Conservation (phyloP, 305 asterid genomes). For the Fraxinus xanthoxyloides region DNA sequence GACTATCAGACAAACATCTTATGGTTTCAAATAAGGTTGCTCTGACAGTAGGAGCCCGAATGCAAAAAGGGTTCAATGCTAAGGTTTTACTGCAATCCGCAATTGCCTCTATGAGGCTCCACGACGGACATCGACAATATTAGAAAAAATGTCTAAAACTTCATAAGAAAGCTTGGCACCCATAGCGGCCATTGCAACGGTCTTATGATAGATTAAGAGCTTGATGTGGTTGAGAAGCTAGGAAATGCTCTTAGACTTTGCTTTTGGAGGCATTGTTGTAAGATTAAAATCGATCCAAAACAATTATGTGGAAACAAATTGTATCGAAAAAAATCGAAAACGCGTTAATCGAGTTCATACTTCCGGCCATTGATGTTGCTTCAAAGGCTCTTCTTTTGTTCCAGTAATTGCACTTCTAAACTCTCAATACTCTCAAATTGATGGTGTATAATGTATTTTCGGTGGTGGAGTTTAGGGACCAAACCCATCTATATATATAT, state of each 20-base stretch:
- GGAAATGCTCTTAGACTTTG: slow-evolving; percentile 65
- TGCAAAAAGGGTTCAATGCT: slow-evolving; percentile 75
- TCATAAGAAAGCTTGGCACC: slow-evolving; percentile 78
- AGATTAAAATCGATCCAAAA: too few relatives aligned
- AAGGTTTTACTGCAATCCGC: slow-evolving; percentile 82
- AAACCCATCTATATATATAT: too few relatives aligned
- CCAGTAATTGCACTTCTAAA: too few relatives aligned
- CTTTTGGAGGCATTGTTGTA: slow-evolving; percentile 42
- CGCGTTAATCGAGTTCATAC: too few relatives aligned
- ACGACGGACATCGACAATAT: slow-evolving; percentile 84
- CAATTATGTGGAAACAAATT: too few relatives aligned
- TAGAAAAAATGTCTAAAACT: slow-evolving; percentile 79
- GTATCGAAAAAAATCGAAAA: too few relatives aligned
- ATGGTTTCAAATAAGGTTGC: slow-evolving; percentile 69
- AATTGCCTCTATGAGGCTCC: slow-evolving; percentile 78
- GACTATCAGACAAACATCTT: slow-evolving; percentile 72
- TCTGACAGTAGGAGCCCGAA: slow-evolving; percentile 62
- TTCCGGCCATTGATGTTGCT: too few relatives aligned
- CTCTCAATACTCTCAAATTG: too few relatives aligned
- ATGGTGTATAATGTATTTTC: too few relatives aligned
- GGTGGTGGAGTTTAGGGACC: too few relatives aligned
- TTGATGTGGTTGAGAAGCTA: slow-evolving; percentile 76
- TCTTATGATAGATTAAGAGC: slow-evolving; percentile 72
- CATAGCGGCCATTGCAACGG: slow-evolving; percentile 84
- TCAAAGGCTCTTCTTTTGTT: too few relatives aligned